These are phyloP conservation scores for Geoglossum glabrum DNA, from an alignment of 495 filamentous ascomycete genomes.

Conservation along the genomic window DNA sequence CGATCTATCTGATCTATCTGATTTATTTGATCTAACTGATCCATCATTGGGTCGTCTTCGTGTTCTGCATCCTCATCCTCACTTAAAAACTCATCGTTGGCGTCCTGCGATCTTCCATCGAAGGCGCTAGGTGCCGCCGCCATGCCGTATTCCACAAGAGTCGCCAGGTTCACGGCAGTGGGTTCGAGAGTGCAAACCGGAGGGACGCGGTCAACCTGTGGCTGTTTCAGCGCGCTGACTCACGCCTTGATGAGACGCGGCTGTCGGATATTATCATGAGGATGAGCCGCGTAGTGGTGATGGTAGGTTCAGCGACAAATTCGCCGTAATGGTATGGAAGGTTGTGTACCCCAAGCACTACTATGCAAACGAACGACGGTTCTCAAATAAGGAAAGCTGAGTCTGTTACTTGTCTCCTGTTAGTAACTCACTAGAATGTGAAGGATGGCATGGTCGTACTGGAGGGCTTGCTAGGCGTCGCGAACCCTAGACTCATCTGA, in stretches of 20 bases:
- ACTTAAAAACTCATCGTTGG: neutral
- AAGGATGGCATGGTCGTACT: neutral
- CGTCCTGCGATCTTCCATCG: neutral
- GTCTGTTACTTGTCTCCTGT: neutral
- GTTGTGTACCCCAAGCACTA: neutral
- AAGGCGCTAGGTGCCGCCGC: neutral
- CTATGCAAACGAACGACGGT: neutral
- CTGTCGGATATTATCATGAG: neutral
- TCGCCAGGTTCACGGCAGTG: neutral
- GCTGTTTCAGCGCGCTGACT: neutral
- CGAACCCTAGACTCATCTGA: neutral
- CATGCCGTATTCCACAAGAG: slow-evolving; percentile 2
- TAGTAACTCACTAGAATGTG: neutral
- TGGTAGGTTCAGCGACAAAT: neutral
- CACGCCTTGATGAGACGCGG: neutral
- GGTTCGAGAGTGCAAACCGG: neutral
- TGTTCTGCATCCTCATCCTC: slow-evolving; percentile 7
- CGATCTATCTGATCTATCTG: too few relatives aligned
- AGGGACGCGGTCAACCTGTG: neutral
- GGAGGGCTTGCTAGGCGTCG: neutral
- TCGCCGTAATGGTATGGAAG: neutral
- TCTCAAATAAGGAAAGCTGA: neutral
- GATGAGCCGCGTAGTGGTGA: neutral
- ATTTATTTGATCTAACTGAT: too few relatives aligned
- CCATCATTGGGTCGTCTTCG: slow-evolving; percentile 6